A percentile compares a stretch with the other conserved stretches of the same genome.
These are phyloP conservation scores for Cercospora beticola DNA, from an alignment of 2,329 filamentous ascomycete genomes.

Conservation along the genomic window DNA sequence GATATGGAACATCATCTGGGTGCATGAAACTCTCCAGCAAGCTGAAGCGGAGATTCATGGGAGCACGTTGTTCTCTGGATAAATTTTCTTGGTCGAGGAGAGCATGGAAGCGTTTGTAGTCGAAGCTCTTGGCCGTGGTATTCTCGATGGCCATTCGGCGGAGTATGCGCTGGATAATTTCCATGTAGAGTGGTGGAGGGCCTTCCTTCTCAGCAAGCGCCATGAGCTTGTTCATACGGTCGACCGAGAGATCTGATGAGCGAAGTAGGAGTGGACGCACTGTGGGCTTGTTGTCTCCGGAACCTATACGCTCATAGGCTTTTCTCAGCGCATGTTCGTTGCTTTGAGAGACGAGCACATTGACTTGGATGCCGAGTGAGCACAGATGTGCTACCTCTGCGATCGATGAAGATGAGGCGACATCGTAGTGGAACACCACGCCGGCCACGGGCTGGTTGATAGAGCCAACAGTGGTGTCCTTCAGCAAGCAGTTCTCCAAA, in stretches of 20 bases:
- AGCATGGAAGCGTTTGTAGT: conserved; percentile 52
- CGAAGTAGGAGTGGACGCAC: conserved; percentile 51
- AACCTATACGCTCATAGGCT: conserved; percentile 44
- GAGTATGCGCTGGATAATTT: conserved; percentile 57
- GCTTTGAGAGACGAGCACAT: conserved; percentile 53
- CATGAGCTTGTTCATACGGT: conserved; percentile 58
- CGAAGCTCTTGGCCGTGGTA: conserved; percentile 41
- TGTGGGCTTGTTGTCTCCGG: conserved; percentile 43
- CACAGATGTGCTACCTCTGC: conserved; percentile 60
- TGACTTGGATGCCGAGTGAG: conserved; percentile 49
- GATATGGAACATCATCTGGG: conserved; percentile 8
- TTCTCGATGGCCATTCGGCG: conserved; percentile 53
- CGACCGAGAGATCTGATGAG: conserved; percentile 50
- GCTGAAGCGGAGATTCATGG: conserved; percentile 61
- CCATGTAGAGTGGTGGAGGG: conserved; percentile 55
- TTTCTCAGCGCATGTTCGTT: conserved; percentile 46
- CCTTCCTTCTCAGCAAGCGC: conserved; percentile 45
- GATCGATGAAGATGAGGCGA: conserved; percentile 50
- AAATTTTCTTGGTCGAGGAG: conserved; percentile 44
- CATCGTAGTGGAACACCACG: conserved; percentile 60
- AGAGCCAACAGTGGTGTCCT: conserved; percentile 43
- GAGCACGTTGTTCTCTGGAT: conserved; percentile 50
- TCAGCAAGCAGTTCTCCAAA: conserved; percentile 59
- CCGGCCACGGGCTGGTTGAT: conserved; percentile 57
- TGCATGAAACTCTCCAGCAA: conserved; percentile 64